Percentiles rank a stretch among this genome's conserved stretches.
Evolutionary conservation across 2,329 filamentous ascomycete genomes (phyloP).

Genomic region (Cryphonectria japonica): DNA sequence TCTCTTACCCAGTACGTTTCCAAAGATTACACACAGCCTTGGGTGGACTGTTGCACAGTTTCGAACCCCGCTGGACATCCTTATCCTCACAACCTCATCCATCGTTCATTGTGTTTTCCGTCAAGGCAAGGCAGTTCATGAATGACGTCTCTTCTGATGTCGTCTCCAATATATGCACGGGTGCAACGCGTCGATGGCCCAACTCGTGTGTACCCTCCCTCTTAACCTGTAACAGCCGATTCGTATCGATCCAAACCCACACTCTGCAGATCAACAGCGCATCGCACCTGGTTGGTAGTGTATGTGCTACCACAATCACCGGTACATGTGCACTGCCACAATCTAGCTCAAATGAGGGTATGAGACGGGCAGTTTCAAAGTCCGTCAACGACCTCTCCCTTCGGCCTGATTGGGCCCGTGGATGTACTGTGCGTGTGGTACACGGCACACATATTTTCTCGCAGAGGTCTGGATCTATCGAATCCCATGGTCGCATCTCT

Average conservation of each 20-base stretch:
- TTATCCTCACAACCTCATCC: background rate
- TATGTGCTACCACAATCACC: background rate
- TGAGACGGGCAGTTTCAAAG: conserved; percentile 20
- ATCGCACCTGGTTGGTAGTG: background rate
- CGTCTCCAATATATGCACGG: background rate
- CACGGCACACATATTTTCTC: no score
- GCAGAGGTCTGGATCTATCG: no score
- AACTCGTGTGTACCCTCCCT: background rate
- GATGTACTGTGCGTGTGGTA: background rate
- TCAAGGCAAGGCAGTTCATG: background rate
- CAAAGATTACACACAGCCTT: background rate
- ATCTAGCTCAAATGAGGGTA: conserved; percentile 14
- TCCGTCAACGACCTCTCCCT: conserved; percentile 11
- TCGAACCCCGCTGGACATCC: background rate
- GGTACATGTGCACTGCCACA: conserved; percentile 21
- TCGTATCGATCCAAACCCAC: background rate
- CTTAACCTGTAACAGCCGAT: conserved; percentile 2
- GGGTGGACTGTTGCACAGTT: background rate
- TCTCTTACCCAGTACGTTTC: background rate
- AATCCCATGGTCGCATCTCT: background rate
- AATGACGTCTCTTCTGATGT: conserved; percentile 24
- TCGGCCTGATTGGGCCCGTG: conserved; percentile 7
- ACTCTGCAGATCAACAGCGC: conserved; percentile 1
- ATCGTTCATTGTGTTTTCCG: background rate
- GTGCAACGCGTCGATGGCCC: conserved; percentile 11